Conservation (phyloP, 2,329 filamentous ascomycete genomes). For the Aspergillus intermedius region DNA sequence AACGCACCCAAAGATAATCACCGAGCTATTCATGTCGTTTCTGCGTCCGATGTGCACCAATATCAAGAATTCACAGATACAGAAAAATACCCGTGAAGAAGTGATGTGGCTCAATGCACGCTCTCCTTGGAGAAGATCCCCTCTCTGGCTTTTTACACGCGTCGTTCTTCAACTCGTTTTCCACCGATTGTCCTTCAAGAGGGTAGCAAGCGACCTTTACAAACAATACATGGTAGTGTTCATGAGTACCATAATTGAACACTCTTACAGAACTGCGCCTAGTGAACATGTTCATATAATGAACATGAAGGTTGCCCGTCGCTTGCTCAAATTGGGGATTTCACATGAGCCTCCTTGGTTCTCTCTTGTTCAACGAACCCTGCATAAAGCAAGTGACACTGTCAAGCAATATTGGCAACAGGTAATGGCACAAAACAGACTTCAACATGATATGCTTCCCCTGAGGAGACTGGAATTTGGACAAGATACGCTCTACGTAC, state of each 20-base stretch:
- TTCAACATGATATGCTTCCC: conserved; percentile 3
- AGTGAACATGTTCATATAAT: conserved; percentile 30
- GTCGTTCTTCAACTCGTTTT: conserved; percentile 11
- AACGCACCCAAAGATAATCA: conserved; percentile 45
- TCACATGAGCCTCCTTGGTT: conserved; percentile 6
- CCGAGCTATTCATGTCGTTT: conserved; percentile 44
- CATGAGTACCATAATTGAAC: conserved; percentile 32
- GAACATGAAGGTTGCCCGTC: conserved; percentile 40
- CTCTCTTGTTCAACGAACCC: conserved; percentile 5
- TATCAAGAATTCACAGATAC: conserved; percentile 25
- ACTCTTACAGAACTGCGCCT: conserved; percentile 16
- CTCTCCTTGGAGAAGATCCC: conserved; percentile 46
- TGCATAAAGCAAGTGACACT: conserved; percentile 3
- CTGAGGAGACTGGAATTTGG: not conserved
- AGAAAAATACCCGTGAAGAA: conserved; percentile 52
- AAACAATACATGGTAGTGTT: conserved; percentile 49
- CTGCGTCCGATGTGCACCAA: conserved; percentile 35
- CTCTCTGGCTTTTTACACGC: conserved; percentile 51
- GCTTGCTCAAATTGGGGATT: conserved; percentile 36
- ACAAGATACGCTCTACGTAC: not conserved
- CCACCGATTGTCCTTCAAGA: not conserved
- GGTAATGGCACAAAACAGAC: conserved; percentile 6
- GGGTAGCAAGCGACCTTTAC: conserved; percentile 28
- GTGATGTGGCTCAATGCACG: conserved; percentile 37
- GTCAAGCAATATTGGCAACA: conserved; percentile 1